Base-by-base conservation (phyloP, 106 monocot genomes). In the Cymbidium sinense region DNA sequence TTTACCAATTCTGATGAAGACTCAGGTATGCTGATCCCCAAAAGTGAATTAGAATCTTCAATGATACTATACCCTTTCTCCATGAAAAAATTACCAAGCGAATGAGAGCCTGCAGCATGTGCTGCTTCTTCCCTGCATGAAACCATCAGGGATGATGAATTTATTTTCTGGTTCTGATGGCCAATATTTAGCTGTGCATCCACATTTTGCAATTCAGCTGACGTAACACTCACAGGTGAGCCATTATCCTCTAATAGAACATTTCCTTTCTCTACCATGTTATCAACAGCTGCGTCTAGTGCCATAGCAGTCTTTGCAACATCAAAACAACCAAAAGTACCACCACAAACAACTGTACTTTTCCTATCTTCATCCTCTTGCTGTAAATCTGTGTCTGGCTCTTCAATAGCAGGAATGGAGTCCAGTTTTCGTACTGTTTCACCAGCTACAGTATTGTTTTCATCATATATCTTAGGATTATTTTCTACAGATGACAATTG, bases 41-140 rank as follows among this genome's bases (percentile, higher is more conserved):
- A 33, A 67, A 33, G 13, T 67, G 67, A 67, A 25, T 77, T 64
- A 21, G 64, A 62, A 77, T 77, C 64, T 7, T 61, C 62, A 8
- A 15, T 50, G 36, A 62, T n/a, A 39, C 11, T 77, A 64, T 62
- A 7, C 0, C 13, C 54, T 77, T 43, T 67, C 33, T 67, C 67
- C 27, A 67, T 33, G 15, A 67, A 67, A 30, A 67, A 11, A 4
- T 13, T 33, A 13, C 29, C 31, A 25, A 12, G 12, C 27, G 12
- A 67, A 33, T 30, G 30, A 31, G 65, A 3, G 11, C 11, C 65
- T 67, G 31, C 12, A 67, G 65, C 65, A 67, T 67, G 29, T 67
- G 43, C 43, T 43, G 30, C 65, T 31, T 67, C 29, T 67, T 28
- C 65, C 27, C 65, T 67, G 65, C 12, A 67, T 30, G 29, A 67